Conservation (phyloP, 345 rosid genomes). For the Laguncularia racemosa region DNA sequence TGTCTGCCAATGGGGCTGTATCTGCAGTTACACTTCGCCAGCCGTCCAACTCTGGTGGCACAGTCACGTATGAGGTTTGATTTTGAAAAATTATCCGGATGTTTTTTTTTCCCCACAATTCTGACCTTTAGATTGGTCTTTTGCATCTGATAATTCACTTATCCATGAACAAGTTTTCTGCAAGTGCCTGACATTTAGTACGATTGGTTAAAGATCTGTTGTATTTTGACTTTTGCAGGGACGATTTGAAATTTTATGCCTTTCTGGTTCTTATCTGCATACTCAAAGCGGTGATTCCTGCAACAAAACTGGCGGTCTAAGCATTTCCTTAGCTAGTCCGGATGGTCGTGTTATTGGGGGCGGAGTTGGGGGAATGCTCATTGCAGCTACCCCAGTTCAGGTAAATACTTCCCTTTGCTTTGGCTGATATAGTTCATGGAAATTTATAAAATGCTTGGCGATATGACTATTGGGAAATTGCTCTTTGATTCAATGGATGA, state of each 20-base stretch:
- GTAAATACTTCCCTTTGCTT: constrained; percentile 19
- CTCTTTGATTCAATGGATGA: too few relatives aligned
- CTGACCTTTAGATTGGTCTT: too few relatives aligned
- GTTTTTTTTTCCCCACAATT: too few relatives aligned
- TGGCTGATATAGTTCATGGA: not conserved
- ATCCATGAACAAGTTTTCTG: too few relatives aligned
- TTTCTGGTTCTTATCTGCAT: constrained; percentile 67
- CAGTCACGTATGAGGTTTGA: constrained; percentile 81
- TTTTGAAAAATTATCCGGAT: constrained; percentile 25
- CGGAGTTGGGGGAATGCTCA: constrained; percentile 81
- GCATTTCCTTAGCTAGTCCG: constrained; percentile 87
- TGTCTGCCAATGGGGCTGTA: constrained; percentile 90
- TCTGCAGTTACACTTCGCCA: constrained; percentile 82
- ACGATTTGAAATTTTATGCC: constrained; percentile 73
- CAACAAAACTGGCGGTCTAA: constrained; percentile 63
- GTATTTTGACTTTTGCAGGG: constrained; percentile 46
- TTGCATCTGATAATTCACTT: too few relatives aligned
- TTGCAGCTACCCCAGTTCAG: constrained; percentile 92
- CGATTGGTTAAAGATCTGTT: not conserved
- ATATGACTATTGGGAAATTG: too few relatives aligned
- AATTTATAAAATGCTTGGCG: too few relatives aligned
- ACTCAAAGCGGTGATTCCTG: constrained; percentile 37
- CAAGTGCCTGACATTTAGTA: not conserved
- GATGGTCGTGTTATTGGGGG: constrained; percentile 97
- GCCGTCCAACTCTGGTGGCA: constrained; percentile 68